phyloP scores from a whole-genome alignment of 2,329 filamentous ascomycete genomes.

The Blumeriella jaapii region DNA sequence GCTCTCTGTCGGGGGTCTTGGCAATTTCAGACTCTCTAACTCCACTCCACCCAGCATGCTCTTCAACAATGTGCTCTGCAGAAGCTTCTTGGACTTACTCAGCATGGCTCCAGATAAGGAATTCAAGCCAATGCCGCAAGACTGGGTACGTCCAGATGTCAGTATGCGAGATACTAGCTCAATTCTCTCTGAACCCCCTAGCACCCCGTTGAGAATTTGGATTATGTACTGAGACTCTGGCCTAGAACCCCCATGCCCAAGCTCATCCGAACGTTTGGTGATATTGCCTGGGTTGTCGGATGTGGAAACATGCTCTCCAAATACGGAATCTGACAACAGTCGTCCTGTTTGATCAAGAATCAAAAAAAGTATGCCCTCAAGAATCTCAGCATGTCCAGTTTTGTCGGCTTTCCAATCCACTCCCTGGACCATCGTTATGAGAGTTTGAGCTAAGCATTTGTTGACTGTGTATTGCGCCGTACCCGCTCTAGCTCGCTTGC shows the following conservation, averaged over 20 bases:
- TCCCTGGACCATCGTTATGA: constrained; percentile 12
- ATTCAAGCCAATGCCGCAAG: not conserved
- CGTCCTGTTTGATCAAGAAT: constrained; percentile 30
- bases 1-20: constrained; percentile 8
- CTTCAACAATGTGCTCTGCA: constrained; percentile 20
- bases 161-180: constrained; percentile 14
- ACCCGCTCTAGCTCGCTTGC: constrained; percentile 7
- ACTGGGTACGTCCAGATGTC: constrained; percentile 2
- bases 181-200: constrained; percentile 15
- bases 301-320: constrained; percentile 26
- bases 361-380: constrained; percentile 32
- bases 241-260: not conserved
- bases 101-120: constrained; percentile 8
- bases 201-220: constrained; percentile 18
- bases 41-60: constrained; percentile 14
- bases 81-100: constrained; percentile 10
- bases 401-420: constrained; percentile 16
- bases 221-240: constrained; percentile 17
- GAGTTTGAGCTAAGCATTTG: constrained; percentile 12
- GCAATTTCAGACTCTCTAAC: constrained; percentile 14
- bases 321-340: constrained; percentile 30
- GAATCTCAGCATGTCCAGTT: constrained; percentile 25
- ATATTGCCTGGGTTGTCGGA: constrained; percentile 18
- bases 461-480: constrained; percentile 16
- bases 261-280: constrained; percentile 1